Conservation (phyloP, 2,329 filamentous ascomycete species). For the Onygena corvina region DNA sequence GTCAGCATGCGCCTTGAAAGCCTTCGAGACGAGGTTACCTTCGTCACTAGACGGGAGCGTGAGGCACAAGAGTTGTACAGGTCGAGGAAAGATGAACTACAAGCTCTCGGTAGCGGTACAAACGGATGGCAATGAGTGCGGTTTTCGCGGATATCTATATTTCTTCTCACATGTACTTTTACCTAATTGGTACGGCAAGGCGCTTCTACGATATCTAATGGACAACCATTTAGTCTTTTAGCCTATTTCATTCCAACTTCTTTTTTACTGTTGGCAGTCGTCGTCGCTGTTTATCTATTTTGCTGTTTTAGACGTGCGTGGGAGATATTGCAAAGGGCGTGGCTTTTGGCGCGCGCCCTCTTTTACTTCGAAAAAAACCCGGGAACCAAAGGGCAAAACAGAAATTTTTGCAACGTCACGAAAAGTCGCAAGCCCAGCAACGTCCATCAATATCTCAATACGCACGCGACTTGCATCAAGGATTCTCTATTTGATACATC, state of each 20-base stretch:
- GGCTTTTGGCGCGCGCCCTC: background rate
- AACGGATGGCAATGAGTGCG: slow-evolving; percentile 22
- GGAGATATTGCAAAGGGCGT: slow-evolving; percentile 9
- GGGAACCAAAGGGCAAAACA: slow-evolving; percentile 9
- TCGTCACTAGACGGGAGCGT: slow-evolving; percentile 67
- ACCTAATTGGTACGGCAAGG: background rate
- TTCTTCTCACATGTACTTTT: background rate
- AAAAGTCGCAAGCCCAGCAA: slow-evolving; percentile 8
- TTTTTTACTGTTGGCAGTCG: background rate
- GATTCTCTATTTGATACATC: slow-evolving; percentile 1
- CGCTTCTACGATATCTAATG: background rate
- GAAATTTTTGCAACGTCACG: slow-evolving; percentile 5
- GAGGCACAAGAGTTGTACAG: slow-evolving; percentile 85
- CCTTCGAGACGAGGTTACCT: slow-evolving; percentile 70
- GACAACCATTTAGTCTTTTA: background rate
- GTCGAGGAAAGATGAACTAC: slow-evolving; percentile 63
- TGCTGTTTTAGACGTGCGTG: slow-evolving; percentile 9
- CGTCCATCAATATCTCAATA: slow-evolving; percentile 18
- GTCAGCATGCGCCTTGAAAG: slow-evolving; percentile 59
- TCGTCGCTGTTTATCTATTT: background rate
- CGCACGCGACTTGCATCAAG: slow-evolving; percentile 18
- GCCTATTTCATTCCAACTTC: no score
- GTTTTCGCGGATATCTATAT: background rate
- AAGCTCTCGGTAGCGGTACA: slow-evolving; percentile 39
- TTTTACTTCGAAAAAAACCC: background rate